Evolutionary conservation across 805 yeast genomes (phyloP), one percentile per base, ranked within the genome.

Genomic region (Starmerella powellii): DNA sequence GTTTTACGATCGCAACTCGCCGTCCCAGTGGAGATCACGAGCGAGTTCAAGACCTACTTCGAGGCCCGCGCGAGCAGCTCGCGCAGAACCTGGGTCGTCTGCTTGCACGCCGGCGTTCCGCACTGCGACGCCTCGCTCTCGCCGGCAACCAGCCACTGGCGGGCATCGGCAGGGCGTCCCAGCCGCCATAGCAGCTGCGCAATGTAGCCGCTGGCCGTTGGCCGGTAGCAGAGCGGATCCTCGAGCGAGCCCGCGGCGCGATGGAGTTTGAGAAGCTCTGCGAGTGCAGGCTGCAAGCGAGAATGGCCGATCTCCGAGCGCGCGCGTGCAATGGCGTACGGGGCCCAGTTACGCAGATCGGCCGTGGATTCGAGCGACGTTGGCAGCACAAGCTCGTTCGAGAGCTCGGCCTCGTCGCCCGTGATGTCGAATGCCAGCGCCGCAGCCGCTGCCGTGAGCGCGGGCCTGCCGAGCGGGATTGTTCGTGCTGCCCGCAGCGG

Each of bases 141-240:
- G 31, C 50, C 38, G 10, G 29, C 20, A 12, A 40, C 34, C 26
- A 53, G 47, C 57, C 57, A 53, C 15, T 17, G 18, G 1, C 29
- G 39, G 6, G 53, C 49, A 8, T 52, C 51, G 6, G 41, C 35
- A 3, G 30, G 20, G 23, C 35, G 49, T n/a, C 38, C 55, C 43
- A 48, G 57, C 45, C 41, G 51, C 64, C 44, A 53, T 37, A 38
- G 49, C 20, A 38, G 34, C 46, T 41, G 61, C 20, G 48, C 56
- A 4, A 49, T 42, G 38, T 44, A 50, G 6, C 57, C 56, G 16
- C 56, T 51, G 6, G 49, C 40, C 1, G 49, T 35, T 2, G 53
- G 38, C 30, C 48, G 37, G 21, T 38, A 37, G 33, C 56, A 53
- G 15, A 45, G 44, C 24, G 47, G 29, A 12, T 53, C 56, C 3